Conservation (phyloP, 1,284 basidiomycete species). For the Ceratobasidium sp. region DNA sequence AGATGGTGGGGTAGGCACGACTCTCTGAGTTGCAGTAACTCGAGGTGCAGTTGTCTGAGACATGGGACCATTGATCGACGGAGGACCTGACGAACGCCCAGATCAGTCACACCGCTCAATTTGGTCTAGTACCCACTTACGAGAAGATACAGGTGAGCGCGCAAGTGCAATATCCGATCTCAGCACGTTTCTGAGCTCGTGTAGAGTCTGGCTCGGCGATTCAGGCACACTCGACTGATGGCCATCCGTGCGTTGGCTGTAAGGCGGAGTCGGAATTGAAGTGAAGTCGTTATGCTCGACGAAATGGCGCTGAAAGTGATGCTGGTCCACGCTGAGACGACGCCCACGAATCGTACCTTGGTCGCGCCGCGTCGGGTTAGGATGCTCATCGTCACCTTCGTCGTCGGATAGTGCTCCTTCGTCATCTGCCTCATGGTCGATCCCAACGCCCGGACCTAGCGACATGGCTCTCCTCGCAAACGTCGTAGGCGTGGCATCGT, state of each 20-base stretch:
- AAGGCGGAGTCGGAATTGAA: constrained; percentile 30
- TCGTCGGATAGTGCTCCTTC: constrained; percentile 54
- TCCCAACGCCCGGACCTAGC: constrained; percentile 75
- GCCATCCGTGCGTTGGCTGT: constrained; percentile 14
- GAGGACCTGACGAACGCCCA: constrained; percentile 7
- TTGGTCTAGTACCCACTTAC: constrained; percentile 7
- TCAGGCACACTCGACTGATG: constrained; percentile 39
- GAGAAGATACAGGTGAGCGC: constrained; percentile 46
- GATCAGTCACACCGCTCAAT: not conserved
- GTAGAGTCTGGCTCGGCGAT: constrained; percentile 57
- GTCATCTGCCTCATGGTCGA: constrained; percentile 54
- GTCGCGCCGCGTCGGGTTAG: constrained; percentile 34
- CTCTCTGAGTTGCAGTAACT: constrained; percentile 9
- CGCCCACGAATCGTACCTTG: constrained; percentile 41
- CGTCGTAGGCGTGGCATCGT: constrained; percentile 29
- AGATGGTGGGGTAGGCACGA: constrained; percentile 18
- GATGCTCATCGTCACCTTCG: constrained; percentile 53
- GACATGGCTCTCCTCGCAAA: constrained; percentile 71
- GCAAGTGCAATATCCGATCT: constrained; percentile 51
- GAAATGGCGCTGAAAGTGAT: constrained; percentile 42
- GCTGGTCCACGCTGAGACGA: constrained; percentile 45
- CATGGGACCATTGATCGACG: constrained; percentile 11
- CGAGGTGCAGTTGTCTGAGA: not conserved
- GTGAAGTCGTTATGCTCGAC: constrained; percentile 35
- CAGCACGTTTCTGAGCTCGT: constrained; percentile 59